phyloP scores from a whole-genome alignment of 1,284 basidiomycete genomes.

The Heterobasidion parviporum region DNA sequence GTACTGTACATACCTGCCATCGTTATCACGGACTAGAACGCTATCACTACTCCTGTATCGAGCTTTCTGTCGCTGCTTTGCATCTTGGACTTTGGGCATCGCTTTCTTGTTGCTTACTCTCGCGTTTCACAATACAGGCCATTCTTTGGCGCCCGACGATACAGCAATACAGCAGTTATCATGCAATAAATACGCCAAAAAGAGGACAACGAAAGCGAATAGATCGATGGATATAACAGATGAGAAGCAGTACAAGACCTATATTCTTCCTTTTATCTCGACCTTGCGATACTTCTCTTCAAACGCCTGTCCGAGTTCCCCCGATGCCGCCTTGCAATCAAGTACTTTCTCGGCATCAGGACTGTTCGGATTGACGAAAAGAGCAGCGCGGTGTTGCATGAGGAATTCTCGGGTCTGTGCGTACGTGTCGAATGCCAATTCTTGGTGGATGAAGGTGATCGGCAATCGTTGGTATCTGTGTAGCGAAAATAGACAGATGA shows the following conservation, averaged over 20 bases:
- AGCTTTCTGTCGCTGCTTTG: neutral
- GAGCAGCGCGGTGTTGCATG: conserved; percentile 56
- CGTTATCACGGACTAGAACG: neutral
- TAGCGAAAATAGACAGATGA: neutral
- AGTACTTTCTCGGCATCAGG: conserved; percentile 53
- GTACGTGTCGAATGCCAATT: conserved; percentile 77
- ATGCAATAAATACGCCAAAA: neutral
- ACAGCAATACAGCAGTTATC: neutral
- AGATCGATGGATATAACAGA: neutral
- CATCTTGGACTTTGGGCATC: too few species aligned
- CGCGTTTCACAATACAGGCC: too few species aligned
- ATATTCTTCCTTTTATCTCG: conserved; percentile 56
- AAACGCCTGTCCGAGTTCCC: conserved; percentile 47
- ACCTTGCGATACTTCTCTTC: conserved; percentile 75
- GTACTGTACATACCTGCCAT: neutral
- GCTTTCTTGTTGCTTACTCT: too few species aligned
- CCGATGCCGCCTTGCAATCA: conserved; percentile 55
- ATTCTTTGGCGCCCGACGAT: neutral
- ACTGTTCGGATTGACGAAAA: conserved; percentile 58
- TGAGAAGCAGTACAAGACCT: neutral
- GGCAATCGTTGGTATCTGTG: conserved; percentile 73
- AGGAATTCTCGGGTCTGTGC: conserved; percentile 69
- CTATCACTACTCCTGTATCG: neutral
- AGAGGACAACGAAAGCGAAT: neutral
- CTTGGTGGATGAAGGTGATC: conserved; percentile 70